These are phyloP conservation scores for Apiotrichum gamsii DNA, from an alignment of 1,284 basidiomycete genomes.

Conservation along the genomic window DNA sequence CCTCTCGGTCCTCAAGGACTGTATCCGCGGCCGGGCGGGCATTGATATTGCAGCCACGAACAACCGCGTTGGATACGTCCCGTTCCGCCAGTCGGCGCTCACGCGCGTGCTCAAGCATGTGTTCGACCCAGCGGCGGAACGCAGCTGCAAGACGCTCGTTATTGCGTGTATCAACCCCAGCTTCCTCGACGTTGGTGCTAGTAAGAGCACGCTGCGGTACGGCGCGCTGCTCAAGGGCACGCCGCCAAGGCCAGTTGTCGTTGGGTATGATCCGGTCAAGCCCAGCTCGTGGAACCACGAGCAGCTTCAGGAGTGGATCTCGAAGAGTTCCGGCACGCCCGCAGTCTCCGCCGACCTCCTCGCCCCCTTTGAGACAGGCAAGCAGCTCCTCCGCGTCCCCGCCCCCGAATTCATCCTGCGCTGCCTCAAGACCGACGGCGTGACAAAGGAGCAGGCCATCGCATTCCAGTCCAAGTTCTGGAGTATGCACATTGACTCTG, in stretches of 20 bases:
- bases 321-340: background rate
- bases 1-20: conserved; percentile 3
- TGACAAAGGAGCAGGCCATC: background rate
- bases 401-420: background rate
- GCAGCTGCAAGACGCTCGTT: background rate
- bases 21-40: background rate
- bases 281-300: background rate
- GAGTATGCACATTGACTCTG: conserved; percentile 1
- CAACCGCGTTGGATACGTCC: background rate
- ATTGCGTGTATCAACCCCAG: conserved; percentile 2
- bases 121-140: background rate
- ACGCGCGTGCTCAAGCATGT: conserved; percentile 3
- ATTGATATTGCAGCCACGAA: background rate
- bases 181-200: background rate
- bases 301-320: background rate
- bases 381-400: conserved; percentile 1
- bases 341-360: background rate
- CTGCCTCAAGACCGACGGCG: background rate
- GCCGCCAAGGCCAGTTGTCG: background rate
- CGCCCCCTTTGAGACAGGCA: background rate
- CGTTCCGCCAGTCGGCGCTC: background rate
- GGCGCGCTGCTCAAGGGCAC: background rate
- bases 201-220: conserved; percentile 1
- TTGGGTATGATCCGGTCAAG: background rate
- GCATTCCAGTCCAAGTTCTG: conserved; percentile 1